These are phyloP conservation scores for Cordyceps tenuipes DNA, from an alignment of 2,329 filamentous ascomycete genomes.

Conservation along the genomic window DNA sequence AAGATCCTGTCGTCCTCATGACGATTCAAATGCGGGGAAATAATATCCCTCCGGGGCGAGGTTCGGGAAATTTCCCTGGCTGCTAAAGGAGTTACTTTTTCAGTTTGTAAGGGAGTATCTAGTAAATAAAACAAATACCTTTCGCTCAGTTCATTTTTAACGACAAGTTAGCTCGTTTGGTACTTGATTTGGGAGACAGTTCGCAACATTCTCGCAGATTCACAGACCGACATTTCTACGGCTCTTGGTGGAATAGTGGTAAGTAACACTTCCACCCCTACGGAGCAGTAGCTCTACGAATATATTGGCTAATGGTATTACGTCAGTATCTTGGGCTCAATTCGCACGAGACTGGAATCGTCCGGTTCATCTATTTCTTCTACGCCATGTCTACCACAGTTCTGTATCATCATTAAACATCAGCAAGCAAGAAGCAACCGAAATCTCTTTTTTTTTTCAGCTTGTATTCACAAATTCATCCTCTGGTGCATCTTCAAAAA, in stretches of 20 bases:
- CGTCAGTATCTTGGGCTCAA: slow-evolving; percentile 59
- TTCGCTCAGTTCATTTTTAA: background rate
- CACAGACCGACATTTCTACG: slow-evolving; percentile 66
- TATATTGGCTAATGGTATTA: background rate
- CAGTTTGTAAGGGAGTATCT: slow-evolving; percentile 74
- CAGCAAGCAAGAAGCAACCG: slow-evolving; percentile 61
- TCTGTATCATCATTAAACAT: slow-evolving; percentile 67
- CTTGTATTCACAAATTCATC: slow-evolving; percentile 64
- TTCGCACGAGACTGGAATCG: slow-evolving; percentile 74
- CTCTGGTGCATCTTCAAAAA: slow-evolving; percentile 79
- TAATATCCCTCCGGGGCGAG: slow-evolving; percentile 52
- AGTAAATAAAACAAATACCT: slow-evolving; percentile 20
- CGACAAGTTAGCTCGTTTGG: slow-evolving; percentile 50
- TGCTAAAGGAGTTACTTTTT: slow-evolving; percentile 67
- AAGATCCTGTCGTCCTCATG: slow-evolving; percentile 59
- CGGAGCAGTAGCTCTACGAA: background rate
- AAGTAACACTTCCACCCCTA: slow-evolving; percentile 14
- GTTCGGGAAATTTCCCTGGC: slow-evolving; percentile 62
- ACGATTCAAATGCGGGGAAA: slow-evolving; percentile 60
- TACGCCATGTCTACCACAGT: slow-evolving; percentile 71
- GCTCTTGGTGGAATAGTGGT: slow-evolving; percentile 56
- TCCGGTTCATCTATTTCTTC: slow-evolving; percentile 68
- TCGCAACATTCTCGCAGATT: slow-evolving; percentile 74
- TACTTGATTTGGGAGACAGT: slow-evolving; percentile 75
- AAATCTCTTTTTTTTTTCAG: slow-evolving; percentile 68